Evolutionary conservation across 163 green algal species (phyloP), one percentile per base, ranked within the genome.

Genomic region (Prototheca cutis): DNA sequence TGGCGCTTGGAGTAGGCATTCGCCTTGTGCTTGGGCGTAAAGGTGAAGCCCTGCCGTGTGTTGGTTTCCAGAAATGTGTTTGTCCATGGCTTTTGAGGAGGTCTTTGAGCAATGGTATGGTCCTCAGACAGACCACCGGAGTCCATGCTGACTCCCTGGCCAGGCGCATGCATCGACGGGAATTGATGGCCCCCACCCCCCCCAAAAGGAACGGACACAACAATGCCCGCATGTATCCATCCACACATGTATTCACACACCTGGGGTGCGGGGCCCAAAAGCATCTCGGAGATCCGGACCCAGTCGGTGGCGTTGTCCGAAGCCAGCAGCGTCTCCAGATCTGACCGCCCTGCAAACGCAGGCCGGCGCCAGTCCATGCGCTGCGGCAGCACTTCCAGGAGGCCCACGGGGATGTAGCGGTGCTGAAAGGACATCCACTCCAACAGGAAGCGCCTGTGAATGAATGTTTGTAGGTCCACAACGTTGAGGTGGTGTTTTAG

Each of bases 351-450:
- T 4, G 70, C 59, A 59, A 87, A 90, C 6, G 68, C 33, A 13
- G 86, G 84, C 6, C 84, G 77, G 0, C 90, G 70, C 80, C 80
- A 91, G 57, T 89, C 70, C 75, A 97, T 76, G 23, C 64, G 57
- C 64, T 89, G 81, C 13, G 84, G 85, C n/a, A 91, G 33, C 17
- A 89, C 76, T 62, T 98, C 91, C 53, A 98, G 65, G 53, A 99
- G 70, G 0, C 85, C 91, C 17, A 94, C 80, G 2, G 92, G 91
- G 28, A 99, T 77, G 70, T 99, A 99, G 59, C 86, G 82, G 74
- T 87, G 76, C 47, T 86, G 72, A 76, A 91, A 98, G 40, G 71
- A 87, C 32, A 98, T 75, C 90, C 88, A 97, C 78, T 98, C 92
- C 42, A 97, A 78, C 68, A 99, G 69, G 76, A 96, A 99, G 7